Conservation (phyloP, 2,329 filamentous ascomycete genomes). For the Kalmusia sp. region DNA sequence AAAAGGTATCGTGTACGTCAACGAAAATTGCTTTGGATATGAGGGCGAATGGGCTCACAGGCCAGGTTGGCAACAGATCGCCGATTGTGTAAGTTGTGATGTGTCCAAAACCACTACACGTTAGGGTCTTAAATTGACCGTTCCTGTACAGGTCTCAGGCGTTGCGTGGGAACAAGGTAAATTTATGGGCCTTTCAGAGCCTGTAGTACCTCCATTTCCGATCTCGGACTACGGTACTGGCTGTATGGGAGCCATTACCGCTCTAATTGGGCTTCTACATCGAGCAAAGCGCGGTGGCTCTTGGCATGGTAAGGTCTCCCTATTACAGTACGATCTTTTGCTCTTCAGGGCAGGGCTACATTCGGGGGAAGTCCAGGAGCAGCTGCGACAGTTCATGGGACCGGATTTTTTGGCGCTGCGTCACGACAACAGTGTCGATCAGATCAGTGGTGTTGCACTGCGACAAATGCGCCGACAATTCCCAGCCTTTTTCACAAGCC, state of each 20-base stretch:
- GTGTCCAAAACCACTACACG: background rate
- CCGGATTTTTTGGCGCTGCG: background rate
- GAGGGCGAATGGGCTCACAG: constrained; percentile 65
- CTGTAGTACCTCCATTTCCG: constrained; percentile 5
- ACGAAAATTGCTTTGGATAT: constrained; percentile 73
- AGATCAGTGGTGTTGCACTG: background rate
- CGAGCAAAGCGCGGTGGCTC: background rate
- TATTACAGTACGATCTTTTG: constrained; percentile 1
- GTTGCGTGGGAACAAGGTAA: constrained; percentile 55
- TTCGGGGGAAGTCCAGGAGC: background rate
- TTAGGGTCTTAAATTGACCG: background rate
- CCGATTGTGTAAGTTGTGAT: constrained; percentile 51
- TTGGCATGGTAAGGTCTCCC: background rate
- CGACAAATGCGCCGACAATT: background rate
- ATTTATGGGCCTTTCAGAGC: constrained; percentile 6
- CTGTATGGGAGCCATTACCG: constrained; percentile 4
- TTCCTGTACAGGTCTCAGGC: constrained; percentile 46
- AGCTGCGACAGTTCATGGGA: background rate
- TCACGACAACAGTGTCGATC: background rate
- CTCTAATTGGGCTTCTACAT: background rate
- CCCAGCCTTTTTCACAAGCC: background rate
- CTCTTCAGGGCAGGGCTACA: background rate
- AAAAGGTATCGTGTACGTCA: constrained; percentile 68
- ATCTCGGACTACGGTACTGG: constrained; percentile 6
- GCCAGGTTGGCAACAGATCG: constrained; percentile 73